Conservation (phyloP, 2,329 filamentous ascomycete species). For the Blastomyces parvus region DNA sequence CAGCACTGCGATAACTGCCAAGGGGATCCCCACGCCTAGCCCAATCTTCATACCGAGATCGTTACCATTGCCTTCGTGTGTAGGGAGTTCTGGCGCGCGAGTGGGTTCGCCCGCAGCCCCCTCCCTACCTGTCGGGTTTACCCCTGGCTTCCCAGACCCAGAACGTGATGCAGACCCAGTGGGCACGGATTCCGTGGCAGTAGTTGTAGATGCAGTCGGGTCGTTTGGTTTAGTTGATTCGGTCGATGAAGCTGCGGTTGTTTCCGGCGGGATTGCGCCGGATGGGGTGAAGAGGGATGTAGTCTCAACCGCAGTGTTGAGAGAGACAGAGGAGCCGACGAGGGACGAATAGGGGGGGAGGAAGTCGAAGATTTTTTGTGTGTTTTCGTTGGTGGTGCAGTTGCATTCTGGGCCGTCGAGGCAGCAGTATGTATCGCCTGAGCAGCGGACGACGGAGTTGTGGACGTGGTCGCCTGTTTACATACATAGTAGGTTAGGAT, state of each 20-base stretch:
- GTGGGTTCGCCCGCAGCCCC: not conserved
- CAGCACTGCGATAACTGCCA: slow-evolving; percentile 4
- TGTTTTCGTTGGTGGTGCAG: slow-evolving; percentile 4
- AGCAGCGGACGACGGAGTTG: slow-evolving; percentile 7
- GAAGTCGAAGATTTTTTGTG: slow-evolving; percentile 6
- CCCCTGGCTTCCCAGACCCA: not conserved
- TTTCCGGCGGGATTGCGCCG: not conserved
- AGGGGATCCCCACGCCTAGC: slow-evolving; percentile 8
- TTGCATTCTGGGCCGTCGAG: slow-evolving; percentile 4
- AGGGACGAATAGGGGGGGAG: not conserved
- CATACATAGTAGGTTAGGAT: not conserved
- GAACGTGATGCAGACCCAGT: not conserved
- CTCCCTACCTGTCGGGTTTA: not conserved
- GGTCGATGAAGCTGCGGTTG: not conserved
- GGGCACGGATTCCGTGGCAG: not conserved
- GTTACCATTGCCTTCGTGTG: not conserved
- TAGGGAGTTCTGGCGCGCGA: not conserved
- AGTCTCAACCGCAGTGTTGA: not conserved
- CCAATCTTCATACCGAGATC: slow-evolving; percentile 6
- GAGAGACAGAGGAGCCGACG: slow-evolving; percentile 2
- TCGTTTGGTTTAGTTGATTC: not conserved
- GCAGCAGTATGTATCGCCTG: slow-evolving; percentile 8
- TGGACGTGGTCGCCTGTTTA: slow-evolving; percentile 7
- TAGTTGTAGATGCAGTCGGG: not conserved
- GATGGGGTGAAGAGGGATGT: slow-evolving; percentile 3